A percentile compares a stretch with the other conserved stretches of the same genome.
Evolutionary conservation across 345 rosid species (phyloP).

Genomic region (Erucastrum elatum): DNA sequence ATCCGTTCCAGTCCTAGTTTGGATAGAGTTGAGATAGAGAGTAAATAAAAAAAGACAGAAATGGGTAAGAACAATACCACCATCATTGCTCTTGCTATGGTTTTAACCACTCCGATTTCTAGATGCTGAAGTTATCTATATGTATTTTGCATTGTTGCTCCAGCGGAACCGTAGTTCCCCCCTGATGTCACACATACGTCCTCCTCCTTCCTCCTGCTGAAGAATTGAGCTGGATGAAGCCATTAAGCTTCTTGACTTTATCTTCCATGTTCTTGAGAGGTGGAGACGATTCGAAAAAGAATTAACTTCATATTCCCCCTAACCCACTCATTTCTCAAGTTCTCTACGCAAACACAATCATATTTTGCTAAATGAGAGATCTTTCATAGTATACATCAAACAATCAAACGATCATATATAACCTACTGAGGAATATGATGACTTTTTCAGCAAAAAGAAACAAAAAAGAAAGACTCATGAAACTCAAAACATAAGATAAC

Average conservation of each 20-base stretch:
- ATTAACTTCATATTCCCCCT: conserved; percentile 40
- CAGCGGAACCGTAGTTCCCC: conserved; percentile 86
- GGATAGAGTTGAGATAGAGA: no score
- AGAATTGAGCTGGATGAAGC: conserved; percentile 55
- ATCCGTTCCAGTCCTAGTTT: no score
- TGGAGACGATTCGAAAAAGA: conserved; percentile 81
- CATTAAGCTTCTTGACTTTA: conserved; percentile 42
- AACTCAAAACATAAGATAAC: no score
- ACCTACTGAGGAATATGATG: no score
- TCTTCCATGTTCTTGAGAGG: conserved; percentile 53
- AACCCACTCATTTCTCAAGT: conserved; percentile 42
- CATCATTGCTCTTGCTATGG: no score
- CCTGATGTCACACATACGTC: conserved; percentile 89
- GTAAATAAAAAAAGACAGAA: no score
- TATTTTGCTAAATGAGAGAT: neutral
- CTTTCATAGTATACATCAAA: no score
- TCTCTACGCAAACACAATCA: neutral
- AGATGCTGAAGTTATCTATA: conserved; percentile 79
- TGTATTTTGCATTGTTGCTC: conserved; percentile 94
- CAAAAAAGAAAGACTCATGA: no score
- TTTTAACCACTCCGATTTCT: conserved; percentile 62
- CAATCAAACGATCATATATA: no score
- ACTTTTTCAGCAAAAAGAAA: no score
- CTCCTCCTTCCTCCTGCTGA: conserved; percentile 47
- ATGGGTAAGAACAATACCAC: no score